A percentile compares a stretch with the other conserved stretches of the same genome.
Evolutionary conservation across 2,329 filamentous ascomycete genomes (phyloP).

Genomic region (Arthrobotrys conoides): DNA sequence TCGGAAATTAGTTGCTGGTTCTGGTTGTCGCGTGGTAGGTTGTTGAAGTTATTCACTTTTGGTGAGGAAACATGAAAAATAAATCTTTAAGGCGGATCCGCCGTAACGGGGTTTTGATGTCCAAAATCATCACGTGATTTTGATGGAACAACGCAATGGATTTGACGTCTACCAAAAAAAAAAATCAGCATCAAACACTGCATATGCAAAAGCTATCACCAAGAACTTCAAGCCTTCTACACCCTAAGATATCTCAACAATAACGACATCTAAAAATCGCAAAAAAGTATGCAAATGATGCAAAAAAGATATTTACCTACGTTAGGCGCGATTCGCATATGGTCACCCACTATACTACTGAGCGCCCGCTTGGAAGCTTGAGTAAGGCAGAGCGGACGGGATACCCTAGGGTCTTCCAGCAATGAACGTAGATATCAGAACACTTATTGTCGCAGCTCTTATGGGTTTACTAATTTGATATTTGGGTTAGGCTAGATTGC

Average conservation of each 20-base stretch:
- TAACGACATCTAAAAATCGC: too few species aligned
- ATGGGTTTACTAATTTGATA: background rate
- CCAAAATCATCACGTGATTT: background rate
- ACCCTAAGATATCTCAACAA: too few species aligned
- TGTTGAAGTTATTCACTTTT: background rate
- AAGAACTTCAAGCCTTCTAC: too few species aligned
- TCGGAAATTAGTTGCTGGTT: background rate
- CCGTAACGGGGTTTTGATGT: background rate
- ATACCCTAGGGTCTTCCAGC: background rate
- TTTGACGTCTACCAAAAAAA: too few species aligned
- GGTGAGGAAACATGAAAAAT: background rate
- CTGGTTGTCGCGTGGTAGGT: background rate
- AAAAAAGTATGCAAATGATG: too few species aligned
- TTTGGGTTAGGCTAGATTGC: background rate
- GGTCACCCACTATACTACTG: background rate
- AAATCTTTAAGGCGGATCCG: too few species aligned
- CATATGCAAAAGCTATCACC: too few species aligned
- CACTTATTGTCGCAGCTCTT: too few species aligned
- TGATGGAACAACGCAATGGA: background rate
- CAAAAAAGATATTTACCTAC: too few species aligned
- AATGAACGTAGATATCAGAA: background rate
- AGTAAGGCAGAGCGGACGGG: constrained; percentile 4
- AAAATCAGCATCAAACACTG: too few species aligned
- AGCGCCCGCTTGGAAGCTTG: background rate
- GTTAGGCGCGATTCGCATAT: background rate